Base-by-base conservation (phyloP, 2,329 filamentous ascomycete genomes). In the Immersiporthe knoxdaviesiana region DNA sequence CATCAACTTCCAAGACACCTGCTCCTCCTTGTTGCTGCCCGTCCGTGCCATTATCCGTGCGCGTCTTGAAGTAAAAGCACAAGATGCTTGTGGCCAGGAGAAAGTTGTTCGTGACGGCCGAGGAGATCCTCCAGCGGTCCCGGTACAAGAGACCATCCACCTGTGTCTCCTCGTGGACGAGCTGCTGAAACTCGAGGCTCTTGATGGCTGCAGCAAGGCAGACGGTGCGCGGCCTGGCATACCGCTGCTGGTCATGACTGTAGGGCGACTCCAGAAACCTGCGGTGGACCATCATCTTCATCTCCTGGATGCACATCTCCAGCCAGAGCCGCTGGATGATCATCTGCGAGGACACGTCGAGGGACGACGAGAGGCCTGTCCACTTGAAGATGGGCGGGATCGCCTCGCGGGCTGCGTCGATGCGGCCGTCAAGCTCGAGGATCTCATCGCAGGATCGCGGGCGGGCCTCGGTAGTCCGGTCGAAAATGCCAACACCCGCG, bases 301-400 rank as follows among this genome's bases (percentile, higher is more conserved):
- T 78, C 73, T 86, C 86, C 60, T 84, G 81, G 72, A 84, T 85
- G 6, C 85, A 76, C 5, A 87, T 75, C 24, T 86, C 81, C 30
- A 88, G 74, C 54, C 83, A 85, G 70, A 86, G 81, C 6, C 84
- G 80, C 32, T 81, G 80, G 78, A 88, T 84, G 41, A 88, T 81
- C 11, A 85, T 72, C n/a, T 83, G 79, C 0, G 84, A 78, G 0
- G 82, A 76, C 63, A 87, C 84, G 2, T 80, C 81, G 27, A 87
- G 79, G 6, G 81, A 84, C 32, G 70, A 60, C 1, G 68, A 37
- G 16, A 76, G 72, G 1, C 74, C 70, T 8, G 68, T 64, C 73
- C 74, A 74, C 39, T 60, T 65, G 1, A 75, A 63, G 44, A 63
- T 65, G 11, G 47, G 41, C 7, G 76, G 76, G 8, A 76, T 66